Evolutionary conservation across 202 grass and related monocot genomes (phyloP).

Genomic region (Thinopyrum obtusiflorum): DNA sequence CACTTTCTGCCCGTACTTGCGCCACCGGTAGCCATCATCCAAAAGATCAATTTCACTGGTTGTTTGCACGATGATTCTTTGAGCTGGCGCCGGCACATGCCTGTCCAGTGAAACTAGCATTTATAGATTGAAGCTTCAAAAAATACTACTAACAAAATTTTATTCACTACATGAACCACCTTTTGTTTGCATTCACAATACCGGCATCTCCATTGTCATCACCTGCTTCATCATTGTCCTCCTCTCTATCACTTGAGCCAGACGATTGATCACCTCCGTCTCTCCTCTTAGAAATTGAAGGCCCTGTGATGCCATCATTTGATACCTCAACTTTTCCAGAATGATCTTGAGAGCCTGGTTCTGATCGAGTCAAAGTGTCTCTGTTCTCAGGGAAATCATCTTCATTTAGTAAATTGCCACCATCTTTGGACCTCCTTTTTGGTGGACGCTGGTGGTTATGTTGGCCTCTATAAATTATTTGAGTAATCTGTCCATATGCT

Average conservation of each 20-base stretch:
- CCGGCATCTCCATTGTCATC: constrained; percentile 18
- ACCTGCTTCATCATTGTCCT: constrained; percentile 40
- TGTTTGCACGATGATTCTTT: constrained; percentile 95
- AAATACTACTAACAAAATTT: constrained; percentile 5
- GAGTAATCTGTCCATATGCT: constrained; percentile 68
- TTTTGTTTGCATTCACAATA: constrained; percentile 60
- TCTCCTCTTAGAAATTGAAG: constrained; percentile 42
- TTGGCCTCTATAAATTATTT: constrained; percentile 91
- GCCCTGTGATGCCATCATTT: constrained; percentile 28
- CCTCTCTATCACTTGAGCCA: constrained; percentile 71
- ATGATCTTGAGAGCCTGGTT: constrained; percentile 40
- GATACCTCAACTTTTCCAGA: constrained; percentile 50
- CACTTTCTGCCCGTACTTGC: constrained; percentile 94
- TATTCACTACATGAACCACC: constrained; percentile 42
- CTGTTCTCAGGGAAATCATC: constrained; percentile 48
- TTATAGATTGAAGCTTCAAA: constrained; percentile 33
- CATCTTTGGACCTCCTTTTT: constrained; percentile 77
- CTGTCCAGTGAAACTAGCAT: constrained; percentile 49
- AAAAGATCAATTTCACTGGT: constrained; percentile 96
- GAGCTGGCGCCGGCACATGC: constrained; percentile 46
- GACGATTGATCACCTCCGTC: constrained; percentile 48
- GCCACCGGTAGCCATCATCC: constrained; percentile 96
- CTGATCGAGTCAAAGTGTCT: constrained; percentile 38
- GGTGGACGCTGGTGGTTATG: constrained; percentile 75
- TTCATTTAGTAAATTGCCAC: constrained; percentile 39